Evolutionary conservation across 2,329 filamentous ascomycete species (phyloP).

Genomic region (Aspergillus quadrilineatus): DNA sequence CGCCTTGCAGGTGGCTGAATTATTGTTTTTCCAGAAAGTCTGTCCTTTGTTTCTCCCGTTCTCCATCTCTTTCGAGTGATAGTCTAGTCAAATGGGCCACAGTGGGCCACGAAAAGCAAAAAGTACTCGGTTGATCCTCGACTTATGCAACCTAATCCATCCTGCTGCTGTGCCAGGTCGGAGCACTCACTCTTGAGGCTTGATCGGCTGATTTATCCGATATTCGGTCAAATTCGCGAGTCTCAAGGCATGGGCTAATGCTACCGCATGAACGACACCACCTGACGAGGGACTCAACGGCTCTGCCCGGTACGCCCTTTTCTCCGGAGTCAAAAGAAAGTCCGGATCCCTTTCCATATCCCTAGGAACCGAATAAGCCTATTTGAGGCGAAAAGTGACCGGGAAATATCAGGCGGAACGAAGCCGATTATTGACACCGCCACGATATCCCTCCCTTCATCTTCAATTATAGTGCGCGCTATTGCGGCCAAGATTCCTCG

Average conservation of each 20-base stretch:
- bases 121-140: conserved; percentile 17
- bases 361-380: background rate
- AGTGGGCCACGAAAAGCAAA: conserved; percentile 3
- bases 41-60: background rate
- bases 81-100: background rate
- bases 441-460: background rate
- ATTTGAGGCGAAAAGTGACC: background rate
- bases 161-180: conserved; percentile 7
- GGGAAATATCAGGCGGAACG: background rate
- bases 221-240: background rate
- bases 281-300: background rate
- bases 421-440: background rate
- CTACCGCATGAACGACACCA: background rate
- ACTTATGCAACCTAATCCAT: conserved; percentile 16
- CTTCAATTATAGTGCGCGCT: background rate
- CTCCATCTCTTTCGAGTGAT: background rate
- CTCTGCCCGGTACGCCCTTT: background rate
- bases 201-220: background rate
- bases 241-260: too few relatives aligned
- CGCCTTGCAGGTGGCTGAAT: background rate
- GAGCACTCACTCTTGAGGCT: background rate
- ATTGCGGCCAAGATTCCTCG: background rate
- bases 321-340: background rate
- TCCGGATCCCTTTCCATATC: background rate
- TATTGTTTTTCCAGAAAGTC: background rate